Conservation (phyloP, 805 yeast genomes). For the Sugiyamaella mastotermitis region DNA sequence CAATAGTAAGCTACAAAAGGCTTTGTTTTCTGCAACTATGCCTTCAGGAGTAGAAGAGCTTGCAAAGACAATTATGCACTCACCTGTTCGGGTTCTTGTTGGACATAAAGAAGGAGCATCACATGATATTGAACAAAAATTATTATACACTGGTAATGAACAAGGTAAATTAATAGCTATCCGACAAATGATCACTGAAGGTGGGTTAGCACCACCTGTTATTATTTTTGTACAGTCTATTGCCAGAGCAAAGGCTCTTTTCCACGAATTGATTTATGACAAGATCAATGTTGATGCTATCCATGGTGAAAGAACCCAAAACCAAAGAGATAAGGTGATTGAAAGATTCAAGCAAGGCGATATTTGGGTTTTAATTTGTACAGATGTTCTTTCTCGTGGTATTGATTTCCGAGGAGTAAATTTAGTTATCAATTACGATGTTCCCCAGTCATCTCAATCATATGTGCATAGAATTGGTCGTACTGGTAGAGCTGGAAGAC, state of each 20-base stretch:
- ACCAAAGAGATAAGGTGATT: conserved; percentile 79
- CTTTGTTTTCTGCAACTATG: conserved; percentile 92
- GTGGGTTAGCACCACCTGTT: conserved; percentile 88
- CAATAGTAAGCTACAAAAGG: conserved; percentile 45
- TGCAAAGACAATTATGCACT: conserved; percentile 77
- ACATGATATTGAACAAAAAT: conserved; percentile 69
- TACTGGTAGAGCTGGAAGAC: conserved; percentile 91
- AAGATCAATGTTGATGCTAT: conserved; percentile 90
- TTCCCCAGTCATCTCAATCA: conserved; percentile 88
- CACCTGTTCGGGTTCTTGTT: conserved; percentile 79
- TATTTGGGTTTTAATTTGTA: conserved; percentile 92
- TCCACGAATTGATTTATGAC: conserved; percentile 88
- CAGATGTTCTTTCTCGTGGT: conserved; percentile 95
- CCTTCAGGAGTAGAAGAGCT: conserved; percentile 89
- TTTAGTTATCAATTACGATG: conserved; percentile 91
- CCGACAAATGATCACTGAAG: conserved; percentile 67
- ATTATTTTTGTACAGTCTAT: conserved; percentile 88
- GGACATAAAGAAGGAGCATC: conserved; percentile 95
- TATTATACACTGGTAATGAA: conserved; percentile 86
- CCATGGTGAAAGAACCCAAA: conserved; percentile 88
- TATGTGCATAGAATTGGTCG: conserved; percentile 98
- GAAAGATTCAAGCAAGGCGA: conserved; percentile 84
- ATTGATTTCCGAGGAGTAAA: conserved; percentile 95
- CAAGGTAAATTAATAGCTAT: conserved; percentile 92
- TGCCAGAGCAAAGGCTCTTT: conserved; percentile 89